Evolutionary conservation across 768 basidiomycete genomes (phyloP), one percentile per base, ranked within the genome.

Genomic region (Auricularia cornea): DNA sequence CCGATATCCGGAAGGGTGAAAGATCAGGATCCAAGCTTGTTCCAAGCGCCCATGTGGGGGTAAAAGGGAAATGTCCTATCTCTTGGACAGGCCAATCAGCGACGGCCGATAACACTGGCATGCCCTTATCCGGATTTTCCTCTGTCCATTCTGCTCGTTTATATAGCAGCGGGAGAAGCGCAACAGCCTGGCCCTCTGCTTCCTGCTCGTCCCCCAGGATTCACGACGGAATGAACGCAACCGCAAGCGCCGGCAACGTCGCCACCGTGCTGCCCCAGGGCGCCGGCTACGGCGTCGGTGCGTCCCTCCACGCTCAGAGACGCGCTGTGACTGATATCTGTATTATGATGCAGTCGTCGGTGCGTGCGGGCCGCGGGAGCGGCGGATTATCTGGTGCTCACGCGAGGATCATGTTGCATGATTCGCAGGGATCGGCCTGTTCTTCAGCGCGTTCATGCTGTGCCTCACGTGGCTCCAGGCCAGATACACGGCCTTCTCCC

Each of bases 251-350:
- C 26, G n/a, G 28, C 4, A 57, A 57, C 54, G 32, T 20, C 26
- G 31, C 65, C 3, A 64, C 64, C 18, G 74, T 87, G 29, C 79
- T 92, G 60, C 90, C 90, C 28, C 87, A 90, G 76, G 89, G 88
- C 35, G 91, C 89, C 16, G 91, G 92, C 38, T 93, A 92, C 79
- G 91, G 91, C 51, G 90, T 90, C 63, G 86, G 88, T 88, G 68
- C 67, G 82, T 64, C 29, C 11, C 18, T 33, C 31, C 28, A 18
- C 32, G 51, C 51, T 12, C 52, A 11, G 5, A 41, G 32, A 61
- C 26, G 52, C n/a, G 59, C 60, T 52, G 59, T 10, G 20, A 62
- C 59, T 30, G 3, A 32, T 26, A 44, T 60, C 28, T 28, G 23
- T 18, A 30, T 29, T 20, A 57, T 62, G 1, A 16, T 54, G 26